These are phyloP conservation scores for Jamesozyma lodderae DNA, from an alignment of 805 yeast genomes.

Conservation along the genomic window DNA sequence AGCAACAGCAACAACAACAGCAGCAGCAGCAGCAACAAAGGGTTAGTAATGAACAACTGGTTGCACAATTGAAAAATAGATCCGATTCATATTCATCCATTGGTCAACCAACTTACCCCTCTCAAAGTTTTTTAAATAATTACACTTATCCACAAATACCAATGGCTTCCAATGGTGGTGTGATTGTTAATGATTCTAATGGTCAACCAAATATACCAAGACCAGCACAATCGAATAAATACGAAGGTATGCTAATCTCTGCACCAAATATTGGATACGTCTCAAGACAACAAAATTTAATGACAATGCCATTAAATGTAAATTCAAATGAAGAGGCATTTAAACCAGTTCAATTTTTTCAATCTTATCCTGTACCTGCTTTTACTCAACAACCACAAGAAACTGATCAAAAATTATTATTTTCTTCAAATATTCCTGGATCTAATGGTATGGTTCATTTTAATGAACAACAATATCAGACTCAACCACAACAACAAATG, in stretches of 20 bases:
- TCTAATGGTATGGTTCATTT: background rate
- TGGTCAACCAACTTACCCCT: background rate
- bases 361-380: background rate
- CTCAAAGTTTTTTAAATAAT: background rate
- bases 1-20: conserved; percentile 6
- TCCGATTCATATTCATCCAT: background rate
- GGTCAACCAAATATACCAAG: background rate
- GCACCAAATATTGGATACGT: background rate
- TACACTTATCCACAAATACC: background rate
- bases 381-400: background rate
- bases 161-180: background rate
- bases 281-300: background rate
- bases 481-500: background rate
- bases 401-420: background rate
- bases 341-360: background rate
- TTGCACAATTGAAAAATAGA: background rate
- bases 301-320: background rate
- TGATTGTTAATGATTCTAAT: background rate
- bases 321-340: background rate
- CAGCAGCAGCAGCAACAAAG: conserved; percentile 11
- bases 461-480: background rate
- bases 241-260: background rate
- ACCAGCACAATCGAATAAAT: background rate
- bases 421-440: background rate
- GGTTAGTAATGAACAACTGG: too few relatives aligned